Conservation (phyloP, 108 stramenopile genomes). For the Bacterosira constricta region DNA sequence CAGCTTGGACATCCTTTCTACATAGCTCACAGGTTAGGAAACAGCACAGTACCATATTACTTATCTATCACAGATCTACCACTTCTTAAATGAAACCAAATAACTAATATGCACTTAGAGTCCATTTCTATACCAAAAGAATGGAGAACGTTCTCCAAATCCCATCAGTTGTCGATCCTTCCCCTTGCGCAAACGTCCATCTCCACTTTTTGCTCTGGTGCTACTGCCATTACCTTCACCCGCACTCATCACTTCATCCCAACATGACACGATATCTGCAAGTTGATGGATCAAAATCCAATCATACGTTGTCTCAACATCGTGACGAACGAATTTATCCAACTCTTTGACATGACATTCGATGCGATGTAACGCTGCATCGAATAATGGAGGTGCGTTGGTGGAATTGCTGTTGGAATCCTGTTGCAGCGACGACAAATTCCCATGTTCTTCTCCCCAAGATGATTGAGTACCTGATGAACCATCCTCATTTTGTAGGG, state of each 20-base stretch:
- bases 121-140: constrained; percentile 42
- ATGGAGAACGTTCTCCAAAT: constrained; percentile 44
- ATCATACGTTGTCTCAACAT: constrained; percentile 65
- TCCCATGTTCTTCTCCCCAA: constrained; percentile 33
- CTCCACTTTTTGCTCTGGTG: not conserved
- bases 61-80: too few species aligned
- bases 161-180: constrained; percentile 39
- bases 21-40: too few species aligned
- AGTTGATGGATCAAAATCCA: constrained; percentile 79
- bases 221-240: constrained; percentile 20
- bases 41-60: too few species aligned
- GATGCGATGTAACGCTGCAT: constrained; percentile 50
- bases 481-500: constrained; percentile 43
- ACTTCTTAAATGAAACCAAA: too few species aligned
- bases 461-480: constrained; percentile 6
- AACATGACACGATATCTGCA: constrained; percentile 45
- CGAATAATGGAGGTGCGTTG: constrained; percentile 40
- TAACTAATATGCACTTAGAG: constrained; percentile 6
- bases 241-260: constrained; percentile 51
- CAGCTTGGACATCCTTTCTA: too few species aligned
- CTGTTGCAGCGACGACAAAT: constrained; percentile 19
- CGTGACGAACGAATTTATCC: constrained; percentile 45
- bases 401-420: not conserved
- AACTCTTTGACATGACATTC: constrained; percentile 53
- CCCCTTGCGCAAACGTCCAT: constrained; percentile 31